These are phyloP conservation scores for Calonectria pauciramosa DNA, from an alignment of 2,329 filamentous ascomycete genomes.

Conservation along the genomic window DNA sequence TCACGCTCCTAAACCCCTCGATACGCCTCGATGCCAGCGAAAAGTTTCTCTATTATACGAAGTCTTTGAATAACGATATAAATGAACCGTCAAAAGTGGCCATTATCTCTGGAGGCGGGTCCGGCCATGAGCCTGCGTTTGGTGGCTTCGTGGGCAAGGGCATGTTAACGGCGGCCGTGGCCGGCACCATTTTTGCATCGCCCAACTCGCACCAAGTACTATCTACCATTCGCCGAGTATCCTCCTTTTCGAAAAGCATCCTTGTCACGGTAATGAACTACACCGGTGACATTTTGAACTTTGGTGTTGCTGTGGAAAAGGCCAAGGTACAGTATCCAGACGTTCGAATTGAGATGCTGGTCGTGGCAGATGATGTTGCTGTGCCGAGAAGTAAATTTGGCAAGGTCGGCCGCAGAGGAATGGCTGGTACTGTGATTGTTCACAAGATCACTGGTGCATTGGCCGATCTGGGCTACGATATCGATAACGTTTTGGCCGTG, in stretches of 20 bases:
- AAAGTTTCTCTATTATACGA: background rate
- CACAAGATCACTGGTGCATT: background rate
- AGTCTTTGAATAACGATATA: no score
- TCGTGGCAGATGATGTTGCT: background rate
- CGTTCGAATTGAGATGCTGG: background rate
- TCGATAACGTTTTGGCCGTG: background rate
- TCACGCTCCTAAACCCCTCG: background rate
- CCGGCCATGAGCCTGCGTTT: background rate
- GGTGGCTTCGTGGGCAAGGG: constrained; percentile 1
- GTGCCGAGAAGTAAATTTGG: background rate
- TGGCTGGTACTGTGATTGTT: background rate
- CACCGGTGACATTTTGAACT: background rate
- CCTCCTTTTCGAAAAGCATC: background rate
- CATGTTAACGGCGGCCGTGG: background rate
- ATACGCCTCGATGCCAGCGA: background rate
- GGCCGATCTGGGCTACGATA: background rate
- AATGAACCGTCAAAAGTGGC: background rate
- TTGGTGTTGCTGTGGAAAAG: background rate
- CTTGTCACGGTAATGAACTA: background rate
- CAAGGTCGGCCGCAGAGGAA: background rate
- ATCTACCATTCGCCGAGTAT: background rate
- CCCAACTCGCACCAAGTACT: background rate
- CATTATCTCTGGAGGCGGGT: background rate
- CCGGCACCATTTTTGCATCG: background rate
- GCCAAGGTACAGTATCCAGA: background rate